Evolutionary conservation across 352 stramenopile genomes (phyloP), one percentile per base, ranked within the genome.

Genomic region (Pilasporangium apinafurcum): DNA sequence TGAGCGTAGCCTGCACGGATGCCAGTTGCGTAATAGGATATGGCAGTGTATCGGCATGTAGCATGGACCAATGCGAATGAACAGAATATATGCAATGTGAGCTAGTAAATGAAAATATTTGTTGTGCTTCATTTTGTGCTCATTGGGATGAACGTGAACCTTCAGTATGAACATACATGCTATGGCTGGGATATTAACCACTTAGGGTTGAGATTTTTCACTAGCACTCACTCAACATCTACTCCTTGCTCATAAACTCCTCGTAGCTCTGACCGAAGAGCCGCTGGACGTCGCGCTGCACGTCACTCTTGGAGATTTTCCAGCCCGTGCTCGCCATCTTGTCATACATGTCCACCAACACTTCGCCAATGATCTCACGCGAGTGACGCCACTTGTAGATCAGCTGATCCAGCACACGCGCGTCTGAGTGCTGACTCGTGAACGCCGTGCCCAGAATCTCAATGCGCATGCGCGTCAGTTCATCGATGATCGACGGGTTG

Each of bases 371-470:
- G 13, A 97, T 62, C 18, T 80, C 67, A 34, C 92, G 65, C 43
- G 86, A 97, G 75, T 98, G 93, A 32, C 65, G 67, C 90, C 91
- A 98, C 70, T 98, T 98, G 79, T 98, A 98, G 24, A 97, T 61
- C 8, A 98, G 65, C 60, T 97, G 91, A 59, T 98, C 91, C 24
- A 97, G 59, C 28, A 98, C 93, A 10, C 91, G 63, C n/a, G 82
- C 82, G 63, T 98, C 91, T 49, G 71, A 95, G 62, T 98, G 93
- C 65, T 98, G 91, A 20, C 84, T 91, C 40, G 90, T 97, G 61
- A 97, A 98, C 5, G 71, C 83, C 34, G 86, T 96, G 17, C 93
- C 90, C 21, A 98, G 60, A 52, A 98, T 90, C 70, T 98, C 88
- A 12, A 98, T 72, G 38, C 93, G 70, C 87, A 97, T 96, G 18